These are phyloP conservation scores for Fomes fomentarius DNA, from an alignment of 1,284 basidiomycete genomes.

Conservation along the genomic window DNA sequence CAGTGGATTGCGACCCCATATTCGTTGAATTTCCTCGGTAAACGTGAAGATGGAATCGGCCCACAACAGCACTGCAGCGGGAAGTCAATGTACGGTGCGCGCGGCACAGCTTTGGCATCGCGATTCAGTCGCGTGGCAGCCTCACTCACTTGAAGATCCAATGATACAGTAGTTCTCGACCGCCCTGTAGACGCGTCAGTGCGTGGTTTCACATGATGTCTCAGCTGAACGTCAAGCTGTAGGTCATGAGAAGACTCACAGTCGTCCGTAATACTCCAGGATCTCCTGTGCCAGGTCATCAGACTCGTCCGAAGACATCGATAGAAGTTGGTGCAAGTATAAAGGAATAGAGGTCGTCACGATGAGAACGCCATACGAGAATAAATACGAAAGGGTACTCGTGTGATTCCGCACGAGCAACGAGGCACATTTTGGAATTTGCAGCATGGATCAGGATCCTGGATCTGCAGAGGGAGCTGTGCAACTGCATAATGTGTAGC, in stretches of 20 bases:
- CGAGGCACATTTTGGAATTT: no score
- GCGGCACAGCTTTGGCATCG: not conserved
- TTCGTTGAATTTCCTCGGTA: conserved; percentile 23
- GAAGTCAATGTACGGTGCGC: not conserved
- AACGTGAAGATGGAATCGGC: conserved; percentile 21
- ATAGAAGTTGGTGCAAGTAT: not conserved
- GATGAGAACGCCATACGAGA: not conserved
- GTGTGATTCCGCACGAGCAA: no score
- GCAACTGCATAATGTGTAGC: no score
- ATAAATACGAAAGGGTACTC: not conserved
- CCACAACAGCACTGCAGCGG: conserved; percentile 18
- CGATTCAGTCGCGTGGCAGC: not conserved
- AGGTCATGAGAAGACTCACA: conserved; percentile 8
- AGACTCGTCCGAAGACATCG: not conserved
- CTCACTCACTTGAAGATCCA: conserved; percentile 16
- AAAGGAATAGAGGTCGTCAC: not conserved
- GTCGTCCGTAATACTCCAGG: conserved; percentile 3
- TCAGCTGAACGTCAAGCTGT: not conserved
- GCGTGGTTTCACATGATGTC: not conserved
- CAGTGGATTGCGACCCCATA: conserved; percentile 23
- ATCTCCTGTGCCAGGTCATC: conserved; percentile 10
- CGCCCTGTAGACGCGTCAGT: conserved; percentile 1
- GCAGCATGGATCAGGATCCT: no score
- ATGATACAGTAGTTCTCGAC: conserved; percentile 23
- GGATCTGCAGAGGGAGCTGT: no score